A percentile compares a stretch with the other conserved stretches of the same genome.
These are phyloP conservation scores for Phytophthora tentaculata DNA, from an alignment of 352 stramenopile species.

Conservation along the genomic window DNA sequence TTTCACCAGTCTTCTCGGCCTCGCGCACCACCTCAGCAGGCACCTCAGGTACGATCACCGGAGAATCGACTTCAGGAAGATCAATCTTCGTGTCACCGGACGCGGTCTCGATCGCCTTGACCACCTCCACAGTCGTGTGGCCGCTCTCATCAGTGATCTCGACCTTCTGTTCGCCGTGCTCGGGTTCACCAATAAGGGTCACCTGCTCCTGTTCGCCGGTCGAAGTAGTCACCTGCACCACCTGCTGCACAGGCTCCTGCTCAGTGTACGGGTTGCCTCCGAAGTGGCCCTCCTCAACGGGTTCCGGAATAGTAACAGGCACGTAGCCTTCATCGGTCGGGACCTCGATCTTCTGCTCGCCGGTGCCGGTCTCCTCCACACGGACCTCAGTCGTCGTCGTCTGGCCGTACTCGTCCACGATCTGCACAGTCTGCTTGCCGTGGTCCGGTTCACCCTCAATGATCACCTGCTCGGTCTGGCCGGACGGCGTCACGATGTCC, in stretches of 20 bases:
- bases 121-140: not conserved
- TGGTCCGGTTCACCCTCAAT: slow-evolving; percentile 16
- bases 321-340: not conserved
- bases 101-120: slow-evolving; percentile 6
- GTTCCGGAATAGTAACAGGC: no score
- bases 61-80: slow-evolving; percentile 4
- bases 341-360: slow-evolving; percentile 10
- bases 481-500: slow-evolving; percentile 10
- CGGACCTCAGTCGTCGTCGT: slow-evolving; percentile 7
- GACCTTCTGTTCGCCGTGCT: slow-evolving; percentile 13
- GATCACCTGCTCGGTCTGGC: slow-evolving; percentile 26
- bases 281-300: no score
- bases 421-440: slow-evolving; percentile 12
- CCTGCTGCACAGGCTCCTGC: slow-evolving; percentile 5
- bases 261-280: not conserved
- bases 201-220: slow-evolving; percentile 4
- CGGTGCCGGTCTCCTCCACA: not conserved
- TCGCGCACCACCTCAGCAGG: not conserved
- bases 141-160: slow-evolving; percentile 13
- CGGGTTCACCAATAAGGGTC: slow-evolving; percentile 5
- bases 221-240: not conserved
- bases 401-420: not conserved
- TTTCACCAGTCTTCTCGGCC: not conserved
- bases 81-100: slow-evolving; percentile 15
- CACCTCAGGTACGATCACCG: slow-evolving; percentile 8